These are phyloP conservation scores for Yarrowia alimentaria DNA, from an alignment of 805 yeast species.

Conservation along the genomic window DNA sequence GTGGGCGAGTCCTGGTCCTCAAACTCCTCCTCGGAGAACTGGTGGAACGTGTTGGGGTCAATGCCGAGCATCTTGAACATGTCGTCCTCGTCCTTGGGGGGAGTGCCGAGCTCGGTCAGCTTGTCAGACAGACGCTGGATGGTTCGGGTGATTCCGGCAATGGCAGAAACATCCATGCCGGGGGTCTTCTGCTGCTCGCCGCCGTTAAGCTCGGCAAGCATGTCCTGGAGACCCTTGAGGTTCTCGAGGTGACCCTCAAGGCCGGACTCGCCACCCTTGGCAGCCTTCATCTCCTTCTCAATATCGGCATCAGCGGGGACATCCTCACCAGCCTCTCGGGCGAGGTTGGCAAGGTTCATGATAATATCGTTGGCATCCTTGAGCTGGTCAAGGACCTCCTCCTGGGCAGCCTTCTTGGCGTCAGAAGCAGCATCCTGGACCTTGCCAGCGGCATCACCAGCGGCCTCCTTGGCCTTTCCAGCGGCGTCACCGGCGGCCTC, in stretches of 20 bases:
- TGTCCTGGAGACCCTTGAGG: slow-evolving; percentile 15
- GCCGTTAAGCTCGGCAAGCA: slow-evolving; percentile 21
- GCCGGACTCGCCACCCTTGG: slow-evolving; percentile 2
- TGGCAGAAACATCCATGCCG: slow-evolving; percentile 16
- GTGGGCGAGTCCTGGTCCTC: slow-evolving; percentile 25
- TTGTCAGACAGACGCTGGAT: slow-evolving; percentile 24
- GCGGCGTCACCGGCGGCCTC: no score
- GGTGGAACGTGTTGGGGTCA: slow-evolving; percentile 24
- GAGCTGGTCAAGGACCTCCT: slow-evolving; percentile 21
- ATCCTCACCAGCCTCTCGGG: slow-evolving; percentile 12
- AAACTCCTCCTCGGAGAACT: slow-evolving; percentile 22
- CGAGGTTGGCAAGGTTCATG: slow-evolving; percentile 6
- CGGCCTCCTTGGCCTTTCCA: slow-evolving; percentile 38
- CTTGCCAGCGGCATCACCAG: slow-evolving; percentile 32
- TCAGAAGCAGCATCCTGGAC: slow-evolving; percentile 34
- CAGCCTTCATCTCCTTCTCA: slow-evolving; percentile 4
- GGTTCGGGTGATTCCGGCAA: slow-evolving; percentile 6
- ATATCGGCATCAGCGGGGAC: slow-evolving; percentile 5
- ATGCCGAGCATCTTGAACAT: slow-evolving; percentile 24
- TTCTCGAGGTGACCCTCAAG: slow-evolving; percentile 16
- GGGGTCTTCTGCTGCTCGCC: not conserved
- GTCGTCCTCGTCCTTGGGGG: slow-evolving; percentile 27
- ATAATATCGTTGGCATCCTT: slow-evolving; percentile 17
- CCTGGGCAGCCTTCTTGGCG: not conserved
- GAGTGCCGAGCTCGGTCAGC: slow-evolving; percentile 26